phyloP scores from a whole-genome alignment of 2,329 filamentous ascomycete genomes.

The Thelonectria blattea region DNA sequence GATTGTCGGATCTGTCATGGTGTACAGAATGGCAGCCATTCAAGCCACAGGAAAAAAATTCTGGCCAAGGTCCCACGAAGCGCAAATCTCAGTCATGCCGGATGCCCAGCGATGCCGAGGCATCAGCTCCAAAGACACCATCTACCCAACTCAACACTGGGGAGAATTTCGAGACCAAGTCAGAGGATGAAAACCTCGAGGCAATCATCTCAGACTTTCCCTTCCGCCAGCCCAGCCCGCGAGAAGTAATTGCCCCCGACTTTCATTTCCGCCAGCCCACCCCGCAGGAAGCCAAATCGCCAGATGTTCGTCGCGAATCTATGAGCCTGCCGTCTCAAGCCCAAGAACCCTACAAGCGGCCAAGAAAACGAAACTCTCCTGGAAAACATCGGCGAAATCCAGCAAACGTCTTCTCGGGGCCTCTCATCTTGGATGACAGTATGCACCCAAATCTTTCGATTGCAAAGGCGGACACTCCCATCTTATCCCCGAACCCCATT shows the following conservation, averaged over 20 bases:
- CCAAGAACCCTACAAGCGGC: neutral
- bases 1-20: slow-evolving; percentile 1
- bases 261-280: neutral
- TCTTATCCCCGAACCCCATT: slow-evolving; percentile 56
- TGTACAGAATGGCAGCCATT: slow-evolving; percentile 4
- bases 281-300: neutral
- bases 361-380: slow-evolving; percentile 1
- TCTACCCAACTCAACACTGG: neutral
- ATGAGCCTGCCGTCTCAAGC: neutral
- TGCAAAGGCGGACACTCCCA: slow-evolving; percentile 35
- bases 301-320: neutral
- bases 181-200: slow-evolving; percentile 25
- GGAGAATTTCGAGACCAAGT: neutral
- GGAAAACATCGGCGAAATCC: slow-evolving; percentile 37
- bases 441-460: neutral
- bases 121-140: neutral
- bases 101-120: neutral
- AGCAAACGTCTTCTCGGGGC: slow-evolving; percentile 34
- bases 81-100: neutral
- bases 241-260: slow-evolving; percentile 10
- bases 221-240: neutral
- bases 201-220: neutral
- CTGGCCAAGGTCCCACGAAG: neutral
- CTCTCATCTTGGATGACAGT: neutral
- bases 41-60: slow-evolving; percentile 11